Evolutionary conservation across 768 basidiomycete species (phyloP), one percentile per base, ranked within the genome.

Genomic region (Mycena vulgaris): DNA sequence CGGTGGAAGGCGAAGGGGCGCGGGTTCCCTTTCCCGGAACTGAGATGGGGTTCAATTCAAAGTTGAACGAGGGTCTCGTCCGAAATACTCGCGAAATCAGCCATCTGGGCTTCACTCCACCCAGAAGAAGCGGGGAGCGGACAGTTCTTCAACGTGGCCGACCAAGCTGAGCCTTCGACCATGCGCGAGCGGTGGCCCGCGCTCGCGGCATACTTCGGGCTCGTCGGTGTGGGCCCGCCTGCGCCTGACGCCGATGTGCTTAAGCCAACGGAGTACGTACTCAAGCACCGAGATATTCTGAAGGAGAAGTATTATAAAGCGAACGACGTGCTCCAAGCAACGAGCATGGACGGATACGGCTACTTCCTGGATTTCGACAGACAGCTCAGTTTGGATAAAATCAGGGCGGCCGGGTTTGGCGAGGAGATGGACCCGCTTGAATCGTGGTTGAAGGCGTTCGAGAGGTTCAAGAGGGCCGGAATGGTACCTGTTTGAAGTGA

Each of bases 141-240:
- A 2, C 61, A 63, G 30, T 35, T 63, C 7, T 57, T 69, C 61
- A 69, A 69, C 40, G 37, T 69, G 25, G 68, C 68, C 23, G 61
- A 69, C 45, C 56, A 16, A 7, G 61, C 31, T n/a, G 27, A 37
- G 25, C 61, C 68, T 5, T 63, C 60, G 42, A 63, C 68, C 16
- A 69, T 69, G 68, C 42, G 62, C 28, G 60, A 69, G 47, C 68
- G 68, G 23, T 69, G 68, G 68, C 53, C 68, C 16, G 53, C 52
- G 9, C 42, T 69, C 23, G 61, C 68, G 10, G 52, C 68, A 14
- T 58, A 47, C 21, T 69, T 69, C 30, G 68, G 68, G 14, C 68
- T 69, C 47, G 61, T 69, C 11, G 68, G 68, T 13, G 61, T 63
- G 8, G 68, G 61, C 6, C 68, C 65, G 16, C 56, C 28, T 23